Evolutionary conservation across 2,329 filamentous ascomycete species (phyloP), one percentile per base, ranked within the genome.

Genomic region (Fusarium sp.): DNA sequence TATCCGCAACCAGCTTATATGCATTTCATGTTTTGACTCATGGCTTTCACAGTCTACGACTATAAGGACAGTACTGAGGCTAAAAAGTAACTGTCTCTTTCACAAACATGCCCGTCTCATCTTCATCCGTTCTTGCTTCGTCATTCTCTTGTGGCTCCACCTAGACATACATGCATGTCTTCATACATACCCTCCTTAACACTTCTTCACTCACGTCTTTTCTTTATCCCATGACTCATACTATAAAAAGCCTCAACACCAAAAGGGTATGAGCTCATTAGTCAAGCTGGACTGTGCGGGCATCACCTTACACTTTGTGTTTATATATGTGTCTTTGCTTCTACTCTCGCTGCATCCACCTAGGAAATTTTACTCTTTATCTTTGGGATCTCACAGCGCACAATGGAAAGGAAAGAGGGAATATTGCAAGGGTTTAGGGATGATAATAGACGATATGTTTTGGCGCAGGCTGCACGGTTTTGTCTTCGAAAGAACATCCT

Each of bases 381-480:
- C 11, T 24, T 43, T 32, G 25, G 29, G 40, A 44, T 30, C 49
- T 18, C 40, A 38, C 8, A 47, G 32, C 22, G 22, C 24, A 32
- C 30, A 60, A 61, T 20, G 49, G 38, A 29, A n/a, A 43, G 32
- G 15, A n/a, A 25, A 10, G 32, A 47, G 27, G 18, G 49, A 52
- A 41, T 40, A 9, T 16, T 16, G n/a, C 24, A 52, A 32, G 30
- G 24, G 13, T 16, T 46, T 30, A 62, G 34, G 47, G 52, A 55
- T 32, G 15, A 16, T 5, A 41, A 69, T 69, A 71, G 55, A 69
- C 52, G 44, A 54, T 51, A 25, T 25, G 32, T 30, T 65, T 53
- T 29, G 46, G 30, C 18, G 53, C 48, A 40, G 51, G 20, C 25
- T 60, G 60, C 20, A 54, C 29, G 49, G 22, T 46, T 34, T 56